Conservation (phyloP, 257 asterid genomes). For the Solanum raphanifolium region DNA sequence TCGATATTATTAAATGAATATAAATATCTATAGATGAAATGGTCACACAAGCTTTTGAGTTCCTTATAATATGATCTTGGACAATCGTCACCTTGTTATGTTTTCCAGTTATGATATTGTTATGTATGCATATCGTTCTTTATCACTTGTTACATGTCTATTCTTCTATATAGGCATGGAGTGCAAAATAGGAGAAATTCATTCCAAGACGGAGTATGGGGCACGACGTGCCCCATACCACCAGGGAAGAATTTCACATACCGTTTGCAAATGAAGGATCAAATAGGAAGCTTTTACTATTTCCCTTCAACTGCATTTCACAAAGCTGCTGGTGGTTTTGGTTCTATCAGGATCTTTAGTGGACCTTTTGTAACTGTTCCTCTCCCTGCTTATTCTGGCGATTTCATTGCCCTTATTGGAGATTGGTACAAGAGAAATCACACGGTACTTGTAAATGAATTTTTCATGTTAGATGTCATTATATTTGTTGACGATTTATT, state of each 20-base stretch:
- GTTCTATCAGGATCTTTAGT: constrained; percentile 38
- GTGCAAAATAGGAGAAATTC: constrained; percentile 52
- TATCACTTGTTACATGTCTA: neutral
- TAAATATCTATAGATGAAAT: neutral
- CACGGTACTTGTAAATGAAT: constrained; percentile 21
- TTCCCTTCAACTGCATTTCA: constrained; percentile 53
- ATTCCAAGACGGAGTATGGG: constrained; percentile 42
- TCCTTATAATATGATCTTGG: too few relatives aligned
- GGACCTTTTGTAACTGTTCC: constrained; percentile 49
- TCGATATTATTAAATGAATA: neutral
- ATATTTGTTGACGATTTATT: neutral
- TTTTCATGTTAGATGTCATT: neutral
- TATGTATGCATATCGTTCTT: too few relatives aligned
- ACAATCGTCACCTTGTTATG: too few relatives aligned
- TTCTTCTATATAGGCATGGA: constrained; percentile 29
- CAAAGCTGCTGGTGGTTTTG: constrained; percentile 61
- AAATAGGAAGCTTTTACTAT: constrained; percentile 12
- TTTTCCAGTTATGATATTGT: too few relatives aligned
- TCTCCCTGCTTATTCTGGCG: constrained; percentile 34
- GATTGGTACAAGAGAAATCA: constrained; percentile 68
- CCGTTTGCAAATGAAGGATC: constrained; percentile 58
- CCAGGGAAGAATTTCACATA: constrained; percentile 55
- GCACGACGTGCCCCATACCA: constrained; percentile 62
- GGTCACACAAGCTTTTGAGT: neutral
- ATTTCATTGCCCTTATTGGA: constrained; percentile 35